Evolutionary conservation across 352 stramenopile species (phyloP).

Genomic region (Phytophthora boehmeriae): DNA sequence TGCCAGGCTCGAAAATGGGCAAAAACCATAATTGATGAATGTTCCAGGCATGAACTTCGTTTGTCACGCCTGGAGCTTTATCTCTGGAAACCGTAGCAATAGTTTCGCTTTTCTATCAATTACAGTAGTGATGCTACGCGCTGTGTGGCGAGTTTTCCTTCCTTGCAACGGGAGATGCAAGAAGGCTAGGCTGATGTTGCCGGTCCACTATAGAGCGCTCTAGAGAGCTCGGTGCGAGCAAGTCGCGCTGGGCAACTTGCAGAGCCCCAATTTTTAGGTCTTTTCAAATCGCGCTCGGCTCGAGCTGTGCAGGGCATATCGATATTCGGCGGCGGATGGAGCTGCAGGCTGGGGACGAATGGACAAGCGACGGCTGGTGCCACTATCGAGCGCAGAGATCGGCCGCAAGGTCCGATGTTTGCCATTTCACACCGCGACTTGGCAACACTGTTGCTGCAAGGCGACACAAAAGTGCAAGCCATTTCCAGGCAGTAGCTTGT

Average conservation of each 20-base stretch:
- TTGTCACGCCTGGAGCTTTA: no score
- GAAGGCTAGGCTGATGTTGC: not conserved
- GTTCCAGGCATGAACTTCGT: no score
- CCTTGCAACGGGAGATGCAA: slow-evolving; percentile 22
- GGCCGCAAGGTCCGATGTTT: slow-evolving; percentile 34
- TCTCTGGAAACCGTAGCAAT: no score
- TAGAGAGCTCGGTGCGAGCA: not conserved
- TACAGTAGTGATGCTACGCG: no score
- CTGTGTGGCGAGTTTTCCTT: slow-evolving; percentile 1
- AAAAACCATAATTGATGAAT: no score
- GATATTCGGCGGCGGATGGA: slow-evolving; percentile 1
- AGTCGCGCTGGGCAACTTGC: slow-evolving; percentile 21
- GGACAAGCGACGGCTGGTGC: slow-evolving; percentile 5
- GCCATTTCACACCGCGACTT: slow-evolving; percentile 5
- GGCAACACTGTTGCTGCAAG: slow-evolving; percentile 10
- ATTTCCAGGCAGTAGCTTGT: not conserved
- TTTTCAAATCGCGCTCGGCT: slow-evolving; percentile 10
- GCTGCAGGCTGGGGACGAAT: slow-evolving; percentile 1
- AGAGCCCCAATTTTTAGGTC: no score
- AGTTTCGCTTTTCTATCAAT: no score
- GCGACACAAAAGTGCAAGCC: slow-evolving; percentile 8
- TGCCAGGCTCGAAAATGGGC: slow-evolving; percentile 4
- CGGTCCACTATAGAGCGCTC: slow-evolving; percentile 3
- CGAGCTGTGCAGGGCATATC: slow-evolving; percentile 13
- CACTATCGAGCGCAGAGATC: slow-evolving; percentile 25